Evolutionary conservation across 768 basidiomycete genomes (phyloP).

Genomic region (Boletus barrowsii): DNA sequence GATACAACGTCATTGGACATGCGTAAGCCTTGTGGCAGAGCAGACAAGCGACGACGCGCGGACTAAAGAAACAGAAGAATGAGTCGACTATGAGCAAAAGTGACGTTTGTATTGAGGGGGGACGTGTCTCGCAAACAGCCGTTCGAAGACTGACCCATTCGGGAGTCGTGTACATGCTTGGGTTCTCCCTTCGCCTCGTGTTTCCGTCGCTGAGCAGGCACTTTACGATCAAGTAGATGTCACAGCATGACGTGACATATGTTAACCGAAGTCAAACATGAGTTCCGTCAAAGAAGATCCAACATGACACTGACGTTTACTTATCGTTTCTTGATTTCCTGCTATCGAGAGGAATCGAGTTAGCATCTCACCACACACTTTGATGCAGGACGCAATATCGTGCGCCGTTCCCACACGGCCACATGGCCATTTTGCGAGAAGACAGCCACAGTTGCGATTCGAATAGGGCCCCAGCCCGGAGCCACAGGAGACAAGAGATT

Average conservation of each 20-base stretch:
- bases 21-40: constrained; percentile 17
- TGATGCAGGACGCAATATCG: neutral
- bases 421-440: neutral
- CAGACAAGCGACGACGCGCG: constrained; percentile 6
- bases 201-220: constrained; percentile 7
- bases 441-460: neutral
- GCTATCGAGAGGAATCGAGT: constrained; percentile 6
- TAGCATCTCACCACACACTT: neutral
- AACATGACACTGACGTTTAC: neutral
- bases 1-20: constrained; percentile 22
- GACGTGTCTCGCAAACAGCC: neutral
- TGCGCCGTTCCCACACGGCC: neutral
- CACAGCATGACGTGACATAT: neutral
- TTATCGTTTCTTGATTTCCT: neutral
- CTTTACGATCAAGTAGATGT: constrained; percentile 2
- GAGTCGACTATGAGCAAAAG: neutral
- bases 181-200: constrained; percentile 17
- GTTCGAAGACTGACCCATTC: neutral
- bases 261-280: neutral
- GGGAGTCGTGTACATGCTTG: neutral
- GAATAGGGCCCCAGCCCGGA: neutral
- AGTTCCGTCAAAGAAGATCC: neutral
- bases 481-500: neutral
- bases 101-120: neutral
- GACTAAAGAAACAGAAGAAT: neutral